Base-by-base conservation (phyloP, 1,284 basidiomycete genomes). In the Amylostereum areolatum region DNA sequence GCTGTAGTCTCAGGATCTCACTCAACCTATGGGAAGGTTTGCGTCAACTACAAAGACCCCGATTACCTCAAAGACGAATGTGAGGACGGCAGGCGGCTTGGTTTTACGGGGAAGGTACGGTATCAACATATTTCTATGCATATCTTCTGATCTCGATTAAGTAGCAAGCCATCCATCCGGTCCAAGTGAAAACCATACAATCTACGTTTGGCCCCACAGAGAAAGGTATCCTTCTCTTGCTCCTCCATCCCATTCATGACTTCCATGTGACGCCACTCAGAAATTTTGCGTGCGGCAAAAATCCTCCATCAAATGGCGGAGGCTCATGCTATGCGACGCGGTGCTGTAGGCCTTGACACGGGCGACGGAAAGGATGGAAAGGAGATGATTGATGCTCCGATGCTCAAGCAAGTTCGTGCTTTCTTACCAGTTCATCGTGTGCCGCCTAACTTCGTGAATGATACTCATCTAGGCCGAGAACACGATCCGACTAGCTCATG, bases 101-200 rank as follows among this genome's bases (percentile, higher is more conserved):
- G 92, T 0, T 95, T 92, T 59, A 86, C 83, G 28, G 92, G 92
- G 43, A 96, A 96, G 75, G 90, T 83, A 52, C 28, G 66, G 28
- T 8, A 11, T n/a, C 34, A 3, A 18, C n/a, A 46, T 36, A 24
- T 37, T 28, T 33, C 8, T 37, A n/a, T 40, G 43, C 32, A 45
- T 32, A 46, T 43, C 49, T 32, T n/a, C 41, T 52, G 37, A 52
- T 46, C 25, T 47, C 33, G 32, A 45, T n/a, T 41, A 25, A 55
- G 24, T 59, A 93, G 88, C 94, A 97, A 90, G 92, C 90, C 1
- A 96, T 98, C 46, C 95, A 98, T 67, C 94, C 95, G 0, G 72
- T 72, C 10, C 95, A 98, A 66, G 81, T 97, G 3, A 78, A 80
- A 25, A 72, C 77, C 4, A 92, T 96, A 36, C 90, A 94, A 56